Percentiles rank a stretch among this genome's conserved stretches.
phyloP scores from a whole-genome alignment of 2,329 filamentous ascomycete genomes.

The Rhynchosporium graminicola region DNA sequence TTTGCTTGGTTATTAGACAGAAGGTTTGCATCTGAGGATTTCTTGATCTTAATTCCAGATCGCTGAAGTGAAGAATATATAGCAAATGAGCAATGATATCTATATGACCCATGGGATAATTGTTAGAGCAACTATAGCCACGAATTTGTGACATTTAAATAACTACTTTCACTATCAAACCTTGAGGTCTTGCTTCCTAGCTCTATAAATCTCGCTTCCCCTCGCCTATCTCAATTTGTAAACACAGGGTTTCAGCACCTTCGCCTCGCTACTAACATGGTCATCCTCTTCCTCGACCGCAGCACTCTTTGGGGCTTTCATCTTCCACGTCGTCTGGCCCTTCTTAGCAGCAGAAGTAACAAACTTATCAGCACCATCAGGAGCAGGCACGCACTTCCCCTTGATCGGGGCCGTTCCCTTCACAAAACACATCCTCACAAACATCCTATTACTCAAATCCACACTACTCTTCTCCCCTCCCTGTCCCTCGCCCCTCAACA shows the following conservation, averaged over 20 bases:
- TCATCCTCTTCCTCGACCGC: slow-evolving; percentile 61
- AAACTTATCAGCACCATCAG: slow-evolving; percentile 43
- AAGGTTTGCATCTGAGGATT: slow-evolving; percentile 1
- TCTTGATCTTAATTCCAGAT: neutral
- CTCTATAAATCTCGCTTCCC: neutral
- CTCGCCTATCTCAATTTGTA: slow-evolving; percentile 72
- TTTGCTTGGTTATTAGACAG: no score
- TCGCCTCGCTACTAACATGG: slow-evolving; percentile 65
- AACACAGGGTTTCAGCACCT: slow-evolving; percentile 88
- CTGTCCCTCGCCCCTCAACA: slow-evolving; percentile 65
- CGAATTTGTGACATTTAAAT: neutral
- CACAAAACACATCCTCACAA: slow-evolving; percentile 93
- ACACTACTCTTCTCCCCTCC: slow-evolving; percentile 55
- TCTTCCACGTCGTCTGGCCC: slow-evolving; percentile 63
- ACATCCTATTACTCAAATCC: slow-evolving; percentile 94
- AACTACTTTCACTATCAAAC: neutral
- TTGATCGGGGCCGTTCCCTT: slow-evolving; percentile 75
- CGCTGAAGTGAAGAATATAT: neutral
- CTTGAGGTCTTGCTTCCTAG: neutral
- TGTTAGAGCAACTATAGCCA: no score
- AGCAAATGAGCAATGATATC: slow-evolving; percentile 9
- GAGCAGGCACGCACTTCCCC: slow-evolving; percentile 67
- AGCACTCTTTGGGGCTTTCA: slow-evolving; percentile 56
- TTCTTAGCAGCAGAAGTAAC: slow-evolving; percentile 42
- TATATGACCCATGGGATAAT: neutral